Base-by-base conservation (phyloP, 306 rosid genomes). In the Clitoria ternatea region DNA sequence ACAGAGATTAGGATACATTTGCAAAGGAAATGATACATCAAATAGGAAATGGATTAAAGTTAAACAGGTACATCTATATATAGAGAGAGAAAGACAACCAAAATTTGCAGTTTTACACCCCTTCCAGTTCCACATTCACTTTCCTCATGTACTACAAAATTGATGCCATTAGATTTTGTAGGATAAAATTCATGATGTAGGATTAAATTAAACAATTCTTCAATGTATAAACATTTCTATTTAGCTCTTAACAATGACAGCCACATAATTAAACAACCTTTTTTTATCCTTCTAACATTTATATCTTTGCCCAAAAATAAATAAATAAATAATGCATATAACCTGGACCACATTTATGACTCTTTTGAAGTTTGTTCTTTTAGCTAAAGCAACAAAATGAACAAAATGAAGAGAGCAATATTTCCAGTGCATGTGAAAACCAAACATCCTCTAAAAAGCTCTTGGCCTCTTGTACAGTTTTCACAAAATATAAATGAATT, bases 41-140 rank as follows among this genome's bases (percentile, higher is more conserved):
- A 43, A 69, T 26, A 29, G n/a, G 69, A 14, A 70, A 50, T 30
- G 49, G 35, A 23, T 23, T 48, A 33, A 39, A 50, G 64, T 22
- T 22, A 17, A 64, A 43, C 20, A 37, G 45, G 62, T 22, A 44
- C 27, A 54, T 7, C 17, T 13, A 19, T 6, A 53, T 57, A 69
- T 1, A 52, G 2, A 22, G 8, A 42, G 18, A 3, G 47, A 54
- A 61, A 44, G 32, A 42, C 49, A 61, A 61, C 27, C 45, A 66
- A 67, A 59, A 13, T 60, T 43, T 72, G 67, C 27, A 67, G 49
- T 8, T 60, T 43, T 72, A 62, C 27, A 50, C 18, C 42, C 42
- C 56, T 30, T 4, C 55, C 14, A 32, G 32, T 27, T 45, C 60
- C 42, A 33, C 42, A 47, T 22, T 75, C 40, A 59, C 32, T 17